phyloP scores from a whole-genome alignment of 371 early-diverging fungal species.

The Phascolomyces articulosus region DNA sequence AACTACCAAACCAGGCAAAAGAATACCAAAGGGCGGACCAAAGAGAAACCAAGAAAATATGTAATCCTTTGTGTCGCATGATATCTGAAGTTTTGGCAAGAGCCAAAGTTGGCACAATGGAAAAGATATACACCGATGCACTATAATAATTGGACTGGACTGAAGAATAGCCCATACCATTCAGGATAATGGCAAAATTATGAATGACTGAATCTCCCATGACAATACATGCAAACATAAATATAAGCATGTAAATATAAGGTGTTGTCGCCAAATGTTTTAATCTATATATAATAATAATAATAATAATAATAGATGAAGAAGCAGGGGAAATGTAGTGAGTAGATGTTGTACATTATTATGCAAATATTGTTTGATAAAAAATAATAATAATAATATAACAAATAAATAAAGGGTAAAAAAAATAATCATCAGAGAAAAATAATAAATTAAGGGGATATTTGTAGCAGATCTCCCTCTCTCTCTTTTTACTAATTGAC shows the following conservation, averaged over 20 bases:
- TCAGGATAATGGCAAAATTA: conserved; percentile 10
- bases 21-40: conserved; percentile 9
- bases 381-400: no score
- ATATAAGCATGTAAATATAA: conserved; percentile 7
- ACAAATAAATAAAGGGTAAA: no score
- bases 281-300: background rate
- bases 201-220: conserved; percentile 5
- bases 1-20: background rate
- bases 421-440: no score
- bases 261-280: conserved; percentile 10
- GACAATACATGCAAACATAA: conserved; percentile 8
- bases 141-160: conserved; percentile 2
- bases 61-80: conserved; percentile 4
- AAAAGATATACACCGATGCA: conserved; percentile 5
- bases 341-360: no score
- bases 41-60: conserved; percentile 6
- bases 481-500: no score
- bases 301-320: background rate
- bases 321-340: no score
- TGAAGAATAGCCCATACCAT: conserved; percentile 9
- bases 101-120: background rate
- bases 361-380: no score
- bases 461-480: no score
- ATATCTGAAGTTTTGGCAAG: conserved; percentile 6
- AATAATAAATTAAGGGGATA: no score